phyloP scores from a whole-genome alignment of 176 grass and related monocot genomes.

The Zea luxurians region DNA sequence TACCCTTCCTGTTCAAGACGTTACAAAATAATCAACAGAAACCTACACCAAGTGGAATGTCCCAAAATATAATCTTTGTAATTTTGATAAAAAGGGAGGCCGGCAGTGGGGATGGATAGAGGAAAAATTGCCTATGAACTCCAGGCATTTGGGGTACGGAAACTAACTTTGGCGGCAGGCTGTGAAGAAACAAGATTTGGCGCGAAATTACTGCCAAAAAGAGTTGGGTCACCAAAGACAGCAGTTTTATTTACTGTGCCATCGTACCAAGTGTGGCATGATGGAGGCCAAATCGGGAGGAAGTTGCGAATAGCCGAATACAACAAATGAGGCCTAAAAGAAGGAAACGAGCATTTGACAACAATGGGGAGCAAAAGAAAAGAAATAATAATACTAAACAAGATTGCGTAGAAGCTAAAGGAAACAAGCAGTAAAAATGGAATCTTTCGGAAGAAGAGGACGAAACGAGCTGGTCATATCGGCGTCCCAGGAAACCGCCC shows the following conservation, averaged over 20 bases:
- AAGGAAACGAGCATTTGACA: not conserved
- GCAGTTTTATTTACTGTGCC: not conserved
- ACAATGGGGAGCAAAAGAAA: not conserved
- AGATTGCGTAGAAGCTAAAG: not conserved
- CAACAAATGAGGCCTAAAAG: not conserved
- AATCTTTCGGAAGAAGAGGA: slow-evolving; percentile 9
- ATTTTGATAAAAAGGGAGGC: not conserved
- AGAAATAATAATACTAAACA: not conserved
- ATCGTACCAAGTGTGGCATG: not conserved
- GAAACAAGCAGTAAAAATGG: not conserved
- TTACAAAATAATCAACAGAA: not conserved
- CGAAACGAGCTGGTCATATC: slow-evolving; percentile 20
- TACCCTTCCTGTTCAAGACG: not conserved
- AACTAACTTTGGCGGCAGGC: too few species aligned
- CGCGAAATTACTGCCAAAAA: not conserved
- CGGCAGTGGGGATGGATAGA: too few species aligned
- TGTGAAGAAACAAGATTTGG: too few species aligned
- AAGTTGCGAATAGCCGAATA: not conserved
- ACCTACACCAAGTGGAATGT: not conserved
- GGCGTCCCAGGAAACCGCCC: slow-evolving; percentile 13
- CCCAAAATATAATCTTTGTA: not conserved
- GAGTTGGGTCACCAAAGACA: not conserved
- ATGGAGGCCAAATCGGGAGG: slow-evolving; percentile 1
- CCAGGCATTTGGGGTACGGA: too few species aligned
- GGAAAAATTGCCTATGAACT: too few species aligned